Conservation (phyloP, 2,329 filamentous ascomycete species). For the Aspergillus neotritici region DNA sequence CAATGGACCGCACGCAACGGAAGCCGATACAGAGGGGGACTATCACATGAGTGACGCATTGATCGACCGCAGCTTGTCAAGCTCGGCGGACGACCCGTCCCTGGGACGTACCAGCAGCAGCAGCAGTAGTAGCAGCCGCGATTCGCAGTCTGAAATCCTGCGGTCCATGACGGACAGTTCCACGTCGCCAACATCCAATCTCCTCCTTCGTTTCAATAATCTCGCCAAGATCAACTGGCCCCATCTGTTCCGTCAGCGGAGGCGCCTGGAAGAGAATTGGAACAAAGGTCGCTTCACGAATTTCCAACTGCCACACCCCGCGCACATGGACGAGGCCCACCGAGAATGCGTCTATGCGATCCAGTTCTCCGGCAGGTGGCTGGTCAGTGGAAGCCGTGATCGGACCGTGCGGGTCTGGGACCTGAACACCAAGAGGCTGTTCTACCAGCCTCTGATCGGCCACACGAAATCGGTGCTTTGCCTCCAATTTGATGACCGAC, state of each 20-base stretch:
- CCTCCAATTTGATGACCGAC: conserved; percentile 85
- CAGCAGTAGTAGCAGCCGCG: conserved; percentile 7
- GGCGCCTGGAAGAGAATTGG: conserved; percentile 86
- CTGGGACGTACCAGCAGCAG: conserved; percentile 12
- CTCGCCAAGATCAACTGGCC: conserved; percentile 74
- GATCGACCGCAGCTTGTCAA: conserved; percentile 17
- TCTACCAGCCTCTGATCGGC: conserved; percentile 65
- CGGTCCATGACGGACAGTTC: conserved; percentile 10
- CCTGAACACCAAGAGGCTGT: conserved; percentile 71
- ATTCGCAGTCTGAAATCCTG: conserved; percentile 5
- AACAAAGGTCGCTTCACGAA: conserved; percentile 72
- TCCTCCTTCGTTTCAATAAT: conserved; percentile 31
- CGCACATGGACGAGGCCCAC: conserved; percentile 74
- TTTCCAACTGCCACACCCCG: conserved; percentile 85
- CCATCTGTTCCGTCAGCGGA: conserved; percentile 83
- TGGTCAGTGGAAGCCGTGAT: conserved; percentile 92
- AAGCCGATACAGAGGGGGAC: conserved; percentile 35
- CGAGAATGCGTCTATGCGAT: conserved; percentile 91
- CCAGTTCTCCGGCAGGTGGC: conserved; percentile 76
- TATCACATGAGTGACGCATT: conserved; percentile 40
- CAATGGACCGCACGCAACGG: conserved; percentile 4
- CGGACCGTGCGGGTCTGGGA: conserved; percentile 86
- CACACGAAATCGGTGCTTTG: conserved; percentile 87
- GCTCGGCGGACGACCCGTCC: conserved; percentile 14
- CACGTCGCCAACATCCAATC: conserved; percentile 25